These are phyloP conservation scores for Plectosphaerella plurivora DNA, from an alignment of 2,329 filamentous ascomycete species.

Conservation along the genomic window DNA sequence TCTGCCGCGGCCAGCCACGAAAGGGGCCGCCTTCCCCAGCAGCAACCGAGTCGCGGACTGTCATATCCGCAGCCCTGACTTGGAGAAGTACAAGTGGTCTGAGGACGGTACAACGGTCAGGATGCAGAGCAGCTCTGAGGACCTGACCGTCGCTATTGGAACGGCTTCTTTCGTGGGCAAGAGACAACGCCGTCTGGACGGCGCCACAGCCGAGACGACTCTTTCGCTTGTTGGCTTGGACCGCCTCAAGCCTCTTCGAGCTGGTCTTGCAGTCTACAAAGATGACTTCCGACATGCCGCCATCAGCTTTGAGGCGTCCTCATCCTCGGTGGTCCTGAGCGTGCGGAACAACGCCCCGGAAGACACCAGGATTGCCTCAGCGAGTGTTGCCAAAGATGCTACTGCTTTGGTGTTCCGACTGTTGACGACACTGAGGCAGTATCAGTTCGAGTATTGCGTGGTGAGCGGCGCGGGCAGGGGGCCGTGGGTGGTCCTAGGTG, in stretches of 20 bases:
- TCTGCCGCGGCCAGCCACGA: background rate
- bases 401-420: background rate
- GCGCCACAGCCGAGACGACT: background rate
- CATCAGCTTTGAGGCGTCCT: background rate
- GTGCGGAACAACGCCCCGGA: background rate
- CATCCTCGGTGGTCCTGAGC: background rate
- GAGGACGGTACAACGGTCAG: background rate
- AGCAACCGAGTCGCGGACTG: constrained; percentile 1
- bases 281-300: constrained; percentile 5
- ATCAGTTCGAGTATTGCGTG: background rate
- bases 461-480: rapidly evolving
- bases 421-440: background rate
- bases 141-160: constrained; percentile 1
- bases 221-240: background rate
- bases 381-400: background rate
- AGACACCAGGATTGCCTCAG: background rate
- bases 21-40: background rate
- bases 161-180: constrained; percentile 7
- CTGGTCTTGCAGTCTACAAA: constrained; percentile 6
- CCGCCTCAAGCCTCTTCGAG: background rate
- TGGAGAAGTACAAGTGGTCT: background rate
- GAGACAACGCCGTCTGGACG: constrained; percentile 3
- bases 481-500: background rate
- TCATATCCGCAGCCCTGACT: constrained; percentile 4
- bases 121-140: background rate